Base-by-base conservation (phyloP, 495 filamentous ascomycete species). In the Cryomyces minteri region DNA sequence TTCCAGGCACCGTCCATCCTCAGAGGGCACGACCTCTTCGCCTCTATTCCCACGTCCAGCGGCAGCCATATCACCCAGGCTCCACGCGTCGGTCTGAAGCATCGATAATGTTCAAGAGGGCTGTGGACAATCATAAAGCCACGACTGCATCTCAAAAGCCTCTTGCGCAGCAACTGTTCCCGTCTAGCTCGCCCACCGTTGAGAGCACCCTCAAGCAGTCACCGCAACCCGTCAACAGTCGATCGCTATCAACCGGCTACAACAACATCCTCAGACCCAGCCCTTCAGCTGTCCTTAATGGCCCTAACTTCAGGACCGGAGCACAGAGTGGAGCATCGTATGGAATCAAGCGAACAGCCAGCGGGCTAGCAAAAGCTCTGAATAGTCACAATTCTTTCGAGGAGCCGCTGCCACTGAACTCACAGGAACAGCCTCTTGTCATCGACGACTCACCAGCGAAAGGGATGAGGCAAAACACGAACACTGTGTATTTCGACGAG, bases 401-500 rank as follows among this genome's bases (percentile, higher is more conserved):
- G 44, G 52, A 55, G 33, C 34, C 34, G 44, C 18, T 25, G 1
- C 18, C 18, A 25, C 9, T 51, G 42, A 45, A 46, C 39, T 45
- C 48, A 41, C 39, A 42, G 44, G 14, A 52, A 45, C 14, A 50
- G 50, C 12, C 29, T 33, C 7, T 31, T 14, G 37, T 54, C 5
- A 47, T 36, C 31, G 46, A 31, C 8, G 40, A 33, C 41, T 5
- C 4, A 3, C 9, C 18, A 31, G 7, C 11, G 3, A 37, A 25
- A 45, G 12, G 14, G 30, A 30, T 6, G 6, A 18, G 41, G 18
- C 38, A 31, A 32, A 38, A 41, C 9, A 36, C 42, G 1, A 30
- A 45, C 6, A 33, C 34, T 32, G 66, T 77, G 10, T 67, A 67
- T 46, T 70, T 75, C 50, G 66, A 67, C 43, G 74, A 78, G 42